A percentile compares a stretch with the other conserved stretches of the same genome.
These are phyloP conservation scores for Pulveroboletus sp. DNA, from an alignment of 1,284 basidiomycete species.

Conservation along the genomic window DNA sequence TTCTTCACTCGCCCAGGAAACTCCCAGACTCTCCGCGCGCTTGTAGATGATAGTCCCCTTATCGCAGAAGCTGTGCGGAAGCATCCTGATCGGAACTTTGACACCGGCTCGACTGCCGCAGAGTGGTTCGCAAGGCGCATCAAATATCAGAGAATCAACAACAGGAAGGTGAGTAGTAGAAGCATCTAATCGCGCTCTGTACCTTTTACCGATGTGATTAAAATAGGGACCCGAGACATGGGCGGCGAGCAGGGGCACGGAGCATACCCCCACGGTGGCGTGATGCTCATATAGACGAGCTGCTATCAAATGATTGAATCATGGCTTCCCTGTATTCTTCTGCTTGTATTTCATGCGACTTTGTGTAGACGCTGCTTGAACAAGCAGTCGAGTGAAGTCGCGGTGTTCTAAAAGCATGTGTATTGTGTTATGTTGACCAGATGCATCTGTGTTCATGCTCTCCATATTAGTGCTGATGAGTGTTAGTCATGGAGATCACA, in stretches of 20 bases:
- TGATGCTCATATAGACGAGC: no score
- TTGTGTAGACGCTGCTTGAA: background rate
- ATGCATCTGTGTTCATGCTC: background rate
- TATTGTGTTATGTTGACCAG: background rate
- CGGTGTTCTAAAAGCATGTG: background rate
- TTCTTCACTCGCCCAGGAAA: conserved; percentile 66
- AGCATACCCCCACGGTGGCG: conserved; percentile 30
- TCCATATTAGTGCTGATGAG: background rate
- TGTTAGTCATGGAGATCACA: no score
- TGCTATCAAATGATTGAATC: background rate
- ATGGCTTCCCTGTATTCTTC: background rate
- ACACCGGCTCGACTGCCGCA: conserved; percentile 44
- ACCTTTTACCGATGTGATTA: background rate
- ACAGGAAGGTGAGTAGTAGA: conserved; percentile 40
- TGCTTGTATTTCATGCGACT: background rate
- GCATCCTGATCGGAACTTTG: conserved; percentile 37
- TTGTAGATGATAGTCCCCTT: conserved; percentile 50
- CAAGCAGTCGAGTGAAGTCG: no score
- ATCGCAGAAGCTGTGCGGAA: conserved; percentile 44
- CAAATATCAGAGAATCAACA: conserved; percentile 47
- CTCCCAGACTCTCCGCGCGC: conserved; percentile 46
- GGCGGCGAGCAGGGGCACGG: conserved; percentile 39
- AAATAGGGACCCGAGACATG: conserved; percentile 40
- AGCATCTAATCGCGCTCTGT: background rate
- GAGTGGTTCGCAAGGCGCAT: conserved; percentile 54